Conservation (phyloP, 108 stramenopile species). For the Pseudonitzschia multiseries region DNA sequence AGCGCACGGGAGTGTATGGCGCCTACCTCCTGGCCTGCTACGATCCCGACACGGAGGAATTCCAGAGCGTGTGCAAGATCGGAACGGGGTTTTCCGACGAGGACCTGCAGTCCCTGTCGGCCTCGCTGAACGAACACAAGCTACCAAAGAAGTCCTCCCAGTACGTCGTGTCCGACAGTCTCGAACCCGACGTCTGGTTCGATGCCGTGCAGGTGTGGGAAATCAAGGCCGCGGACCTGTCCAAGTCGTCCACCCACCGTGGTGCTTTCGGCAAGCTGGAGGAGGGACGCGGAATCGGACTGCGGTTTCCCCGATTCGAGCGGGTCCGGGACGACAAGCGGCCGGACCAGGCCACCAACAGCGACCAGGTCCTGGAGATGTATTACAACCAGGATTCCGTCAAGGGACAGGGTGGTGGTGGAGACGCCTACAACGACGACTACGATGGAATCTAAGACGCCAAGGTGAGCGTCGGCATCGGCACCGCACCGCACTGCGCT, state of each 20-base stretch:
- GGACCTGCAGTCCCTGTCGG: slow-evolving; percentile 77
- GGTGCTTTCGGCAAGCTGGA: slow-evolving; percentile 87
- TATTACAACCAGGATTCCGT: slow-evolving; percentile 92
- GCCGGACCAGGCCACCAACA: slow-evolving; percentile 92
- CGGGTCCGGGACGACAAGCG: slow-evolving; percentile 97
- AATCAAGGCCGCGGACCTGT: slow-evolving; percentile 97
- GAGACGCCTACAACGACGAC: slow-evolving; percentile 47
- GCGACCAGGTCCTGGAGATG: slow-evolving; percentile 95
- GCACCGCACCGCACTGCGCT: background rate
- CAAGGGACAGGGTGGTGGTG: slow-evolving; percentile 45
- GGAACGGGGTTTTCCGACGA: slow-evolving; percentile 99
- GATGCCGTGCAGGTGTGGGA: slow-evolving; percentile 97
- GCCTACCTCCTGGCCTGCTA: slow-evolving; percentile 99
- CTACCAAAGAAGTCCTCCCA: slow-evolving; percentile 67
- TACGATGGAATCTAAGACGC: slow-evolving; percentile 16
- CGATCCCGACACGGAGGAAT: slow-evolving; percentile 94
- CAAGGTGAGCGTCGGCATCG: background rate
- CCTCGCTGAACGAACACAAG: slow-evolving; percentile 69
- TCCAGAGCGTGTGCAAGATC: slow-evolving; percentile 98
- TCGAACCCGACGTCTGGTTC: slow-evolving; percentile 97
- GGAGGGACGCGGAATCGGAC: slow-evolving; percentile 91
- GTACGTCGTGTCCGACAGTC: slow-evolving; percentile 79
- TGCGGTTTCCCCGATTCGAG: slow-evolving; percentile 98
- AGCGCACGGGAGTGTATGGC: slow-evolving; percentile 94
- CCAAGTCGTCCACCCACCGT: slow-evolving; percentile 86